A percentile compares a stretch with the other conserved stretches of the same genome.
Evolutionary conservation across 164 flowering plant species (phyloP).

Genomic region (Amborella trichopoda): DNA sequence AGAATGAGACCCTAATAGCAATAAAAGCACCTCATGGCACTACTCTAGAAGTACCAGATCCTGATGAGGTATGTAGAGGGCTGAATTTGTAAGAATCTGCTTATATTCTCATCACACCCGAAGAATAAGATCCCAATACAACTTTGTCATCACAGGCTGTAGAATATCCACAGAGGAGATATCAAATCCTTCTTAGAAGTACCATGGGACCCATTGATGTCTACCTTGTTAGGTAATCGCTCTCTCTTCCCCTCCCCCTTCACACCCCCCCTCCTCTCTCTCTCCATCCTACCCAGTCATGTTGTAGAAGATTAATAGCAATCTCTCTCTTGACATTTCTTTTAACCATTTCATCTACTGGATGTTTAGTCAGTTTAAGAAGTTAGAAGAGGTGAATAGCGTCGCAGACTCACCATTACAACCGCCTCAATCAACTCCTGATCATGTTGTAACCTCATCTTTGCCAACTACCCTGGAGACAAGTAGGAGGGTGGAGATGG

Average conservation of each 20-base stretch:
- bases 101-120: too few species aligned
- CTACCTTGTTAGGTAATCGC: constrained; percentile 78
- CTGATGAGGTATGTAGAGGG: constrained; percentile 62
- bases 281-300: background rate
- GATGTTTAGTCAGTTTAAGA: constrained; percentile 69
- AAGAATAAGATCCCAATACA: constrained; percentile 1
- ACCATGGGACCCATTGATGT: constrained; percentile 98
- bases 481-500: constrained; percentile 28
- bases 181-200: constrained; percentile 86
- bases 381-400: constrained; percentile 67
- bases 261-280: background rate
- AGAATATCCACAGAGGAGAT: constrained; percentile 89
- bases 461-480: constrained; percentile 19
- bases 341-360: background rate
- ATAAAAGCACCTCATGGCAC: constrained; percentile 98
- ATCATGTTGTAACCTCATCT: constrained; percentile 18
- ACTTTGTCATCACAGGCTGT: constrained; percentile 47
- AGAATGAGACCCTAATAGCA: constrained; percentile 93
- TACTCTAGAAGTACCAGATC: constrained; percentile 95
- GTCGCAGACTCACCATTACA: constrained; percentile 33
- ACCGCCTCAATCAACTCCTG: constrained; percentile 30
- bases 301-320: background rate
- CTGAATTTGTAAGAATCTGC: too few species aligned
- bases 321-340: background rate
- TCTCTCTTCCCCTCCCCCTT: too few species aligned